Conservation (phyloP, 164 flowering plant species). For the Magnolia sinica region DNA sequence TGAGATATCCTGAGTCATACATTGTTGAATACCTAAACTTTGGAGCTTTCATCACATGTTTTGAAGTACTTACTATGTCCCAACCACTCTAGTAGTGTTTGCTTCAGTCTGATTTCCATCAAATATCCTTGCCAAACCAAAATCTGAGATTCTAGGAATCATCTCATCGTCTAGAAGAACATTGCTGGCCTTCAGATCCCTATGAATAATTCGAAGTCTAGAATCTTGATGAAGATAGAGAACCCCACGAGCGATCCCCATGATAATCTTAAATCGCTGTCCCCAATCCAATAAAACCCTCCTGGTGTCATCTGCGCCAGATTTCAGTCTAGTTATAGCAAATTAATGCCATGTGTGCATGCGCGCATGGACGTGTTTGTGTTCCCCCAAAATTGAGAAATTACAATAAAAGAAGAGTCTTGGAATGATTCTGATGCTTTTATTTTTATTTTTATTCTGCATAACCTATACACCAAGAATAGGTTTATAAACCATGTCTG, state of each 20-base stretch:
- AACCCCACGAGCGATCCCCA: conserved; percentile 52
- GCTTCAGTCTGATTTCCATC: conserved; percentile 23
- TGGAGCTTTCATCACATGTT: neutral
- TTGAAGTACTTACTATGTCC: conserved; percentile 35
- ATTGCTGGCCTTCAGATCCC: conserved; percentile 62
- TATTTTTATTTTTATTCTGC: too few relatives aligned
- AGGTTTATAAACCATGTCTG: neutral
- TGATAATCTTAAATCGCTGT: conserved; percentile 23
- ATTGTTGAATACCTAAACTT: neutral
- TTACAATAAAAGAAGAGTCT: neutral
- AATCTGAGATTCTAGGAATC: conserved; percentile 51
- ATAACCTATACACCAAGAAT: too few relatives aligned
- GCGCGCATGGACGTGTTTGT: neutral
- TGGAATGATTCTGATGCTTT: neutral
- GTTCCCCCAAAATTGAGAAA: neutral
- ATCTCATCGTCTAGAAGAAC: conserved; percentile 42
- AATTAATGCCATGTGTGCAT: neutral
- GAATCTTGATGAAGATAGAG: conserved; percentile 67
- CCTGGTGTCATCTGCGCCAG: conserved; percentile 4
- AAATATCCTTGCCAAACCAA: conserved; percentile 44
- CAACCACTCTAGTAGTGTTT: conserved; percentile 26
- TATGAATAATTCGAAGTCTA: conserved; percentile 44
- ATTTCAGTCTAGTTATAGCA: neutral
- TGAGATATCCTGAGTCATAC: neutral
- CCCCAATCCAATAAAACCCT: conserved; percentile 19